These are phyloP conservation scores for Rhodamnia argentea DNA, from an alignment of 345 rosid species.

Conservation along the genomic window DNA sequence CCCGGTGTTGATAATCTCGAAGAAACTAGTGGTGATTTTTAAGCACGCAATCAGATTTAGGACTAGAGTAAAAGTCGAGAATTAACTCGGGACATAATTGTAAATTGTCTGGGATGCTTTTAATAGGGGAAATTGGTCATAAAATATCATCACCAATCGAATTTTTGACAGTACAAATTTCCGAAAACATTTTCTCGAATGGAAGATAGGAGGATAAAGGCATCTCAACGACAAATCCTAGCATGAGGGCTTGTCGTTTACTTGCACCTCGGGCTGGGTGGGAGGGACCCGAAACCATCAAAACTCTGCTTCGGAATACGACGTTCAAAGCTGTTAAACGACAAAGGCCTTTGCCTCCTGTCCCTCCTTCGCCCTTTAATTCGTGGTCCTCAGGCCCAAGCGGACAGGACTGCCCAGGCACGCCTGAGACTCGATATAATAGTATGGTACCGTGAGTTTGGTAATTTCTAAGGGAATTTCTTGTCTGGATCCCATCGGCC, in stretches of 20 bases:
- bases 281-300: not conserved
- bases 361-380: not conserved
- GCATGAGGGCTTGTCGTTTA: not conserved
- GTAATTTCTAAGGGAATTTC: not conserved
- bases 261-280: not conserved
- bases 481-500: not conserved
- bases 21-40: not conserved
- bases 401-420: not conserved
- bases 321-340: not conserved
- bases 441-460: not conserved
- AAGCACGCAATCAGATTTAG: not conserved
- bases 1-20: not conserved
- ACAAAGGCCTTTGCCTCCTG: not conserved
- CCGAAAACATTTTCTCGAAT: not conserved
- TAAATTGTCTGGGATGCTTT: not conserved
- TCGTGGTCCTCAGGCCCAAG: not conserved
- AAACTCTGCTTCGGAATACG: not conserved
- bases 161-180: not conserved
- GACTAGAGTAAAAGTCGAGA: not conserved
- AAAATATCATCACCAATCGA: not conserved
- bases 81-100: too few species aligned
- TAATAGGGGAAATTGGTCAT: not conserved
- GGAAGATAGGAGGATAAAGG: not conserved
- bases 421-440: not conserved
- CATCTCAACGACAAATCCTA: not conserved